These are phyloP conservation scores for Exophiala phaeomuriformis DNA, from an alignment of 2,329 filamentous ascomycete genomes.

Conservation along the genomic window DNA sequence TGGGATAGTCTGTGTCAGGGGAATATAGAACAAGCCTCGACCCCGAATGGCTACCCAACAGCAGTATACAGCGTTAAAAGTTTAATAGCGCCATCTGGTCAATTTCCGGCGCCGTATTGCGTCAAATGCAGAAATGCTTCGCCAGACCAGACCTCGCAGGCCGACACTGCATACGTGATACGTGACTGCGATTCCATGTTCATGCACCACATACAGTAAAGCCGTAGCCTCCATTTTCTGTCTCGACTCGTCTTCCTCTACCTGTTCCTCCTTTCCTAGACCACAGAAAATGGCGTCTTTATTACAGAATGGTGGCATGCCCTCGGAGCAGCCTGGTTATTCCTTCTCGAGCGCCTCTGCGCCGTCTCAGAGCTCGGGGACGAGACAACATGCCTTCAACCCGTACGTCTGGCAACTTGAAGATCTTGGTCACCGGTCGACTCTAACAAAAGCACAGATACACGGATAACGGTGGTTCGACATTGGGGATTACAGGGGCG, in stretches of 20 bases:
- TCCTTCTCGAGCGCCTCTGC: constrained; percentile 50
- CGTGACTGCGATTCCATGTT: neutral
- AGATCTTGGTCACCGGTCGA: neutral
- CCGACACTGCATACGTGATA: neutral
- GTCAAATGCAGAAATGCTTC: neutral
- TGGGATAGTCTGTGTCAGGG: too few relatives aligned
- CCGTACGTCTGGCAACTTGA: constrained; percentile 55
- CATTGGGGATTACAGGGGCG: constrained; percentile 84
- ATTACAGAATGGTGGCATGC: constrained; percentile 43
- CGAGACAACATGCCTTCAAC: constrained; percentile 75
- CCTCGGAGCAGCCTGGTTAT: constrained; percentile 50
- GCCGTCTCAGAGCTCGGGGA: constrained; percentile 41
- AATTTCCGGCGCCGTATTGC: too few relatives aligned
- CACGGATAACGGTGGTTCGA: constrained; percentile 96
- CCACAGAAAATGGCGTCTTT: constrained; percentile 46
- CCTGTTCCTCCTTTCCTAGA: constrained; percentile 2
- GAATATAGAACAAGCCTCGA: too few relatives aligned
- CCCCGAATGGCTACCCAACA: too few relatives aligned
- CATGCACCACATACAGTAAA: neutral
- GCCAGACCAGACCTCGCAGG: neutral
- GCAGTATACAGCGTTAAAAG: too few relatives aligned
- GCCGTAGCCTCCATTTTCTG: neutral
- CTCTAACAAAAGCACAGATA: constrained; percentile 47
- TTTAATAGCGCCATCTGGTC: too few relatives aligned
- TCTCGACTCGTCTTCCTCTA: constrained; percentile 2